Conservation (phyloP, 495 filamentous ascomycete genomes). For the Cryomyces antarcticus region DNA sequence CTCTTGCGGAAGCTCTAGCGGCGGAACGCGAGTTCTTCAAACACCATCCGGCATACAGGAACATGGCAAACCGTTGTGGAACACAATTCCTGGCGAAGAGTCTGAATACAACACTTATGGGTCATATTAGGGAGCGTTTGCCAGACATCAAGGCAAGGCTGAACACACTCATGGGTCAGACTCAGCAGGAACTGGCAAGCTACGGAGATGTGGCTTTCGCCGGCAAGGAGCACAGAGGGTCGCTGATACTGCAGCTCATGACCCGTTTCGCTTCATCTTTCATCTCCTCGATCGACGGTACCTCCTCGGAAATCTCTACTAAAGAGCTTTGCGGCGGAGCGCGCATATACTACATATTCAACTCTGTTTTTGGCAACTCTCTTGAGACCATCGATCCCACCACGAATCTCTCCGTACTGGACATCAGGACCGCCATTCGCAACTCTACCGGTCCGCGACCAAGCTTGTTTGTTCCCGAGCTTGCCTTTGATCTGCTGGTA, state of each 20-base stretch:
- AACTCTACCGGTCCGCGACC: conserved; percentile 95
- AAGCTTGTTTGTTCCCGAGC: conserved; percentile 88
- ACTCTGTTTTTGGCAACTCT: conserved; percentile 95
- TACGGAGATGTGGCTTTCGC: conserved; percentile 98
- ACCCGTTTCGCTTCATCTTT: conserved; percentile 95
- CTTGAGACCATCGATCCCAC: conserved; percentile 92
- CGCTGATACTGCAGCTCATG: conserved; percentile 91
- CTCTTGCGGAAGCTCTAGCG: conserved; percentile 71
- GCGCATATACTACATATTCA: conserved; percentile 98
- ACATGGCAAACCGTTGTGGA: conserved; percentile 83
- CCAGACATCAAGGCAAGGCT: conserved; percentile 96
- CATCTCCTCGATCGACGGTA: conserved; percentile 96
- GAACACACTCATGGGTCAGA: conserved; percentile 97
- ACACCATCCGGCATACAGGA: conserved; percentile 90
- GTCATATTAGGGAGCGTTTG: conserved; percentile 84
- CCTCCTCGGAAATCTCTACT: conserved; percentile 93
- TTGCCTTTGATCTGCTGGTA: conserved; percentile 91
- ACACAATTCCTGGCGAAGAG: conserved; percentile 93
- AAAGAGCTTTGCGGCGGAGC: conserved; percentile 96
- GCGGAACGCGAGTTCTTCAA: conserved; percentile 90
- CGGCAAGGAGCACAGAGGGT: conserved; percentile 89
- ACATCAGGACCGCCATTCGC: conserved; percentile 93
- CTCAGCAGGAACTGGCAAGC: conserved; percentile 93
- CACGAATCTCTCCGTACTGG: conserved; percentile 80
- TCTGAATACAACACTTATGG: conserved; percentile 84